Evolutionary conservation across 345 rosid genomes (phyloP), one percentile per base, ranked within the genome.

Genomic region (Moricandia moricandioides): DNA sequence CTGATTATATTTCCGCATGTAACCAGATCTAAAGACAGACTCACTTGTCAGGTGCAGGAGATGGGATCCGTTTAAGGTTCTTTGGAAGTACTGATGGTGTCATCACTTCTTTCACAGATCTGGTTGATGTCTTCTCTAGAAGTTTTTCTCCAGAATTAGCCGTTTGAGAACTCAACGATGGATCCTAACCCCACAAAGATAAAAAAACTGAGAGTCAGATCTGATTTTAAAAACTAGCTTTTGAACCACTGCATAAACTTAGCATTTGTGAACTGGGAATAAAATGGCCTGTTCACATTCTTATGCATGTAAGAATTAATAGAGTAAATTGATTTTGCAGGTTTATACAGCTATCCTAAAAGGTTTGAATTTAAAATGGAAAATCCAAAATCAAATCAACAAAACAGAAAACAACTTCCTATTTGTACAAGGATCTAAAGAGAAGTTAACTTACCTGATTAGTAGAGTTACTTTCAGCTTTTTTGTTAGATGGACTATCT

Each of bases 41-140:
- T 74, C 39, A 70, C 67, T 84, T 89, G 40, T 85, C 89, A 74
- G 83, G 84, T 40, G 75, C 80, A 75, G 85, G 84, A 62, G 80
- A 84, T 69, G 89, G 82, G 80, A 84, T 92, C 51, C 84, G 78
- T 84, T 88, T 90, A 73, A 91, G 85, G 78, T 88, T 90, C 91
- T 80, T 82, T 63, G 91, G 84, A 72, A 82, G 85, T 30, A 83
- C 45, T 2, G 99, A 86, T 13, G 97, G 99, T 29, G 90, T 87
- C 69, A 86, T 69, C 68, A 81, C 87, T 84, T 88, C 94, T 72
- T 94, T 91, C 69, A 77, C 17, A 18, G 87, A 84, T 65, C 86
- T 84, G 61, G 68, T 78, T 21, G 90, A 84, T 7, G 47, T 72
- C 75, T 88, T 89, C 75, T 84, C 84, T 62, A 57, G 59, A 39